A percentile compares a stretch with the other conserved stretches of the same genome.
Conservation (phyloP, 495 filamentous ascomycete species). For the Talaromyces borbonicus region DNA sequence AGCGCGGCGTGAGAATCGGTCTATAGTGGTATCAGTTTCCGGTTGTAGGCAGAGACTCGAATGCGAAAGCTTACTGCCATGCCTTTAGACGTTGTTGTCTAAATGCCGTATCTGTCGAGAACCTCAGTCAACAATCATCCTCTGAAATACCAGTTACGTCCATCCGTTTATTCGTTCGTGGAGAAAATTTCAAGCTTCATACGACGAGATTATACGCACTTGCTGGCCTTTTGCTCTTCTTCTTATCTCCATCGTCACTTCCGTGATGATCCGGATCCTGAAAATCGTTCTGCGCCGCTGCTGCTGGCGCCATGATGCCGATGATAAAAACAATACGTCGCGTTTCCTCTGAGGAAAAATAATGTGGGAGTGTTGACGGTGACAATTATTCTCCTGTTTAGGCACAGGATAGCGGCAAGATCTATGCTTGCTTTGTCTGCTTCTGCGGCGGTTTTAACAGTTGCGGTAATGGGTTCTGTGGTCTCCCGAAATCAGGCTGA, state of each 20-base stretch:
- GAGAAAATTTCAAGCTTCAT: no score
- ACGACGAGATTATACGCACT: slow-evolving; percentile 58
- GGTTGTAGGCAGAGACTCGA: not conserved
- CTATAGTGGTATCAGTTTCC: slow-evolving; percentile 24
- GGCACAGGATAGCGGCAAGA: no score
- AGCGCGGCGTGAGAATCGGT: slow-evolving; percentile 88
- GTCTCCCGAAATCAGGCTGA: no score
- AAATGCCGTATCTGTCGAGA: slow-evolving; percentile 71
- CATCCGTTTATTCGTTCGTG: not conserved
- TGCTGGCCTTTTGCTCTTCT: slow-evolving; percentile 79
- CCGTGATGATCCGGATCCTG: slow-evolving; percentile 35
- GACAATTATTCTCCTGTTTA: slow-evolving; percentile 4
- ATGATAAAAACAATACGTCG: not conserved
- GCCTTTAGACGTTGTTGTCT: slow-evolving; percentile 86
- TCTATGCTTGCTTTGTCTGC: no score
- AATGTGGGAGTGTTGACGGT: not conserved
- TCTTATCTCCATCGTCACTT: slow-evolving; percentile 49
- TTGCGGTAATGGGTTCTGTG: no score
- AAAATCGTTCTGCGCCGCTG: slow-evolving; percentile 35
- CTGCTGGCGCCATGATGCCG: slow-evolving; percentile 39
- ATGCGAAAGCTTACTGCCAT: slow-evolving; percentile 62
- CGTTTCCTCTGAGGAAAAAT: not conserved
- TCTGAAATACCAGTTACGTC: slow-evolving; percentile 5
- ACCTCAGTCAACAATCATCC: no score
- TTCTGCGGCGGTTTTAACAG: no score